Base-by-base conservation (phyloP, 805 yeast genomes). In the Nakazawaea holstii region DNA sequence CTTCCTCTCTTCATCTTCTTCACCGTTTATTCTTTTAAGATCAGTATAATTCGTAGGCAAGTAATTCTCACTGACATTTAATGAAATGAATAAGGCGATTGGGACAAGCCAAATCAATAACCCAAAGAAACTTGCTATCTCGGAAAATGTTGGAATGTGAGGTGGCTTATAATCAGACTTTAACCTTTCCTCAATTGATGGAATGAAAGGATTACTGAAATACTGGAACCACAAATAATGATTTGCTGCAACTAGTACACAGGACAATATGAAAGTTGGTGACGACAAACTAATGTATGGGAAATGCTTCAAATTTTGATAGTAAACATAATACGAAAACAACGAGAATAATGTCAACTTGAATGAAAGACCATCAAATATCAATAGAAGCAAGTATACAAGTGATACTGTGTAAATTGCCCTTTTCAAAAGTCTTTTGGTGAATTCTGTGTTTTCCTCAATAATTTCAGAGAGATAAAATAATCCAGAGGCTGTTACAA, bases 91-190 rank as follows among this genome's bases (percentile, higher is more conserved):
- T 49, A 94, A 72, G 4, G 96, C 83, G 63, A 94, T 89, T 31
- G 99, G 99, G 28, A 94, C 78, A 50, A 92, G 74, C 99, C 99
- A 94, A 15, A 94, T 82, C 57, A 94, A 83, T 37, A 94, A 67
- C 1, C 97, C 99, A 61, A 94, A 91, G 64, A 94, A 94, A 3
- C 97, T 85, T n/a, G 97, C 87, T 4, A 94, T 87, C 61, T 94
- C 96, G 1, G 90, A 73, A 59, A 92, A 92, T 10, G 85, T 73
- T 1, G 96, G 95, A 46, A 87, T 77, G 40, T 79, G 76, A 11
- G 85, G 86, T 41, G 87, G 78, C 20, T 66, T 66, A 58, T 81
- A 84, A 42, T 73, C 73, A 42, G 87, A 75, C 53, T 68, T 73
- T 58, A 83, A 68, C 55, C 86, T 64, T 53, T 71, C 77, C 51